Percentiles rank a stretch among this genome's conserved stretches.
phyloP scores from a whole-genome alignment of 78 protist genomes.

The Cavenderia fasciculata region DNA sequence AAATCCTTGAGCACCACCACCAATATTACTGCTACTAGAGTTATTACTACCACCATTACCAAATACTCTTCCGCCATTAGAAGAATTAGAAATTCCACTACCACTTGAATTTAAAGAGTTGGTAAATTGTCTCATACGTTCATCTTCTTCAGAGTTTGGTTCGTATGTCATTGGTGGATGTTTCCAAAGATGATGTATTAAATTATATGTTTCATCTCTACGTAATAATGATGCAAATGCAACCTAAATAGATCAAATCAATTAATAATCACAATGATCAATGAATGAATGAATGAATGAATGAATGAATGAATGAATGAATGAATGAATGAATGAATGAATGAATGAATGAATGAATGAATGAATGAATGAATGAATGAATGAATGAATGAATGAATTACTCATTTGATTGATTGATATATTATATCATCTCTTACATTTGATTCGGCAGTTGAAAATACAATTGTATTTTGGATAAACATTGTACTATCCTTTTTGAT shows the following conservation, averaged over 20 bases:
- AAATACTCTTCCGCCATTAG: too few relatives aligned
- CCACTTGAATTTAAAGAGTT: too few relatives aligned
- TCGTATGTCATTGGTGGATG: conserved; percentile 59
- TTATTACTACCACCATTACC: background rate
- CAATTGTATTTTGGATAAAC: conserved; percentile 55
- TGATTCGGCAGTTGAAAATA: conserved; percentile 25
- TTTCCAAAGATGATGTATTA: conserved; percentile 69
- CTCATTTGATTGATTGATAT: background rate
- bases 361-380: background rate
- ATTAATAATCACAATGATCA: background rate
- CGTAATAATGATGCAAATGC: conserved; percentile 63
- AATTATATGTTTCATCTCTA: conserved; percentile 56
- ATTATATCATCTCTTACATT: conserved; percentile 3
- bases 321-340: background rate
- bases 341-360: background rate
- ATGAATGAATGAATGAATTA: background rate
- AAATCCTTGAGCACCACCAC: background rate
- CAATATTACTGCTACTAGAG: background rate
- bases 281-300: conserved; percentile 1
- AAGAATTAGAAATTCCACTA: too few relatives aligned
- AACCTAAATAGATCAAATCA: background rate
- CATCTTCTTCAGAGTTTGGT: conserved; percentile 16
- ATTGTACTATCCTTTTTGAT: conserved; percentile 63
- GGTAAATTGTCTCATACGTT: conserved; percentile 17
- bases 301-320: conserved; percentile 1